phyloP scores from a whole-genome alignment of 805 yeast species.

The Sporopachydermia quercuum region DNA sequence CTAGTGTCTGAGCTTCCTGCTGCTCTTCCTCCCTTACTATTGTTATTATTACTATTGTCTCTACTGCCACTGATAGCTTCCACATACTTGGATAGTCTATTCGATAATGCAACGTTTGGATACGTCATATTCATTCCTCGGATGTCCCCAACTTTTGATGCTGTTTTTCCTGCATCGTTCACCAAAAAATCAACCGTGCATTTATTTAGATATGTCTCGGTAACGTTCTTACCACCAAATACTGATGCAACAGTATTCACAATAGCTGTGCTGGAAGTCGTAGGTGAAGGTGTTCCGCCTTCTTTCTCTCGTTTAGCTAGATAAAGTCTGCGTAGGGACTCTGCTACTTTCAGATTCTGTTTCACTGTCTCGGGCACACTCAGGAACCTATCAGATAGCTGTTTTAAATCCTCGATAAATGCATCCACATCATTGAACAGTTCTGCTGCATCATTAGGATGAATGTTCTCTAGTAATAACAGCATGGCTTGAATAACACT shows the following conservation, averaged over 20 bases:
- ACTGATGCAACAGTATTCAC: constrained; percentile 15
- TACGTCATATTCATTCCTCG: not conserved
- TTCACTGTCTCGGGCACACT: constrained; percentile 14
- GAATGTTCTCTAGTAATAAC: constrained; percentile 13
- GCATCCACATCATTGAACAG: constrained; percentile 14
- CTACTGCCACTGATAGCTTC: no score
- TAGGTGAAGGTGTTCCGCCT: not conserved
- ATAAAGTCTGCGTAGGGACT: constrained; percentile 12
- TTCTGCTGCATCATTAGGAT: constrained; percentile 15
- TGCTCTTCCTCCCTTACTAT: no score
- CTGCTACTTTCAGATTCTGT: constrained; percentile 16
- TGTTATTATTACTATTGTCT: no score
- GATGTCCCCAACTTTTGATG: not conserved
- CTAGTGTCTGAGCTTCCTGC: not conserved
- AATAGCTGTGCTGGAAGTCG: not conserved
- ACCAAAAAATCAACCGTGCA: constrained; percentile 13
- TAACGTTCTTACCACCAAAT: constrained; percentile 18
- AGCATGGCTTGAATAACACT: constrained; percentile 20
- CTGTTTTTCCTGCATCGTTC: constrained; percentile 1
- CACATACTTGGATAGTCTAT: no score
- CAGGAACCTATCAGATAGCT: constrained; percentile 7
- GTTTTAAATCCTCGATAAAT: constrained; percentile 13
- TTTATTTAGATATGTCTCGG: constrained; percentile 16
- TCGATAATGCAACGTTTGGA: not conserved
- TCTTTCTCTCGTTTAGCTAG: constrained; percentile 9